Evolutionary conservation across 306 rosid species (phyloP).

Genomic region (Acacia crassicarpa): DNA sequence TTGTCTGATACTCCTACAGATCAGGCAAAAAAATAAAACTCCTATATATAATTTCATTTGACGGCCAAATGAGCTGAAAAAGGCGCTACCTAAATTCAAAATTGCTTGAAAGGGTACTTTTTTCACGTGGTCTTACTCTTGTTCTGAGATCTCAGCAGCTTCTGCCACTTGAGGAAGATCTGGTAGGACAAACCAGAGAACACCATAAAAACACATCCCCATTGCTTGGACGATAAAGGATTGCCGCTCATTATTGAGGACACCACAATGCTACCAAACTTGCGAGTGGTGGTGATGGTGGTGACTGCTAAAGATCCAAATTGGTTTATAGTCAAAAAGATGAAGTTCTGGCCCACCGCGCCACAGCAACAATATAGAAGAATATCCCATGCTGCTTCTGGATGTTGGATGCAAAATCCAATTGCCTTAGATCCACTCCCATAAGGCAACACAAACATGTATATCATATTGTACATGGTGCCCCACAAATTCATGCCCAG

Average conservation of each 20-base stretch:
- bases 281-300: slow-evolving; percentile 94
- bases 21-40: background rate
- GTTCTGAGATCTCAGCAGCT: slow-evolving; percentile 73
- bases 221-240: slow-evolving; percentile 86
- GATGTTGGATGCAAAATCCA: slow-evolving; percentile 72
- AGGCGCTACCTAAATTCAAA: slow-evolving; percentile 39
- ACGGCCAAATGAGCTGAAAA: slow-evolving; percentile 11
- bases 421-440: slow-evolving; percentile 79
- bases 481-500: slow-evolving; percentile 99
- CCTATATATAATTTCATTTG: slow-evolving; percentile 31
- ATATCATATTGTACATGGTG: slow-evolving; percentile 79
- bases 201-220: slow-evolving; percentile 90
- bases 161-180: slow-evolving; percentile 95
- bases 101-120: slow-evolving; percentile 30
- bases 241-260: slow-evolving; percentile 91
- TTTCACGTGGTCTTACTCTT: slow-evolving; percentile 72
- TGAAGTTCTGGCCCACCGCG: slow-evolving; percentile 95
- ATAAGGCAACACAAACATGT: slow-evolving; percentile 87
- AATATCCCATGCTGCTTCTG: slow-evolving; percentile 94
- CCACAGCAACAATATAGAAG: slow-evolving; percentile 87
- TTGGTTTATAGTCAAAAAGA: slow-evolving; percentile 85
- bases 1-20: background rate
- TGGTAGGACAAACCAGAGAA: slow-evolving; percentile 92
- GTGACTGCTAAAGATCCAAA: slow-evolving; percentile 94
- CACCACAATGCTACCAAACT: slow-evolving; percentile 87